These are phyloP conservation scores for Osmanthus fragrans DNA, from an alignment of 257 asterid species.

Conservation along the genomic window DNA sequence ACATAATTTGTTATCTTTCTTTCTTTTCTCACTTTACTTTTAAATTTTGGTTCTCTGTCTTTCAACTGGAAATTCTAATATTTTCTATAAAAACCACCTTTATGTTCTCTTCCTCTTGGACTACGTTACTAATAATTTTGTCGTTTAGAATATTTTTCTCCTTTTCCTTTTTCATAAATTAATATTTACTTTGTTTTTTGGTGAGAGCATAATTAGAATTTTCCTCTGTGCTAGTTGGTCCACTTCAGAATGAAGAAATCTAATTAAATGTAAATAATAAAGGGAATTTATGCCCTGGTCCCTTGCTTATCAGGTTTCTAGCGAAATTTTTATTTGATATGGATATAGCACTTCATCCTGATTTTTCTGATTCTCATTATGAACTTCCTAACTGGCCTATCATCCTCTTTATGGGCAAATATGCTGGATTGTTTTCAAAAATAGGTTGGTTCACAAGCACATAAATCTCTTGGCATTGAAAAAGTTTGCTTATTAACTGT, in stretches of 20 bases:
- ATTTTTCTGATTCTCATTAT: neutral
- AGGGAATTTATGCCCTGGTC: neutral
- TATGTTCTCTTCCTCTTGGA: conserved; percentile 2
- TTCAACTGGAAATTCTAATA: neutral
- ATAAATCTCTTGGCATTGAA: conserved; percentile 2
- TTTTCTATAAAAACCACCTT: neutral
- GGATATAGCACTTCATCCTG: no score
- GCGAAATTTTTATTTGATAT: no score
- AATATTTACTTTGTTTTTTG: no score
- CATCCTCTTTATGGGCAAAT: neutral
- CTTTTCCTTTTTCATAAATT: neutral
- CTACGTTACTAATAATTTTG: neutral
- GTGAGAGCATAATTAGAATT: neutral
- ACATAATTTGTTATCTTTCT: conserved; percentile 1
- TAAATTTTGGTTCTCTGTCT: no score
- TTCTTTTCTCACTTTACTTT: conserved; percentile 7
- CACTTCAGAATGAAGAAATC: neutral
- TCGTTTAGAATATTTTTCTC: no score
- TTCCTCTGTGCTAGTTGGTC: neutral
- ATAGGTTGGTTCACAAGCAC: neutral
- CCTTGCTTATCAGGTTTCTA: neutral
- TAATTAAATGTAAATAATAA: no score
- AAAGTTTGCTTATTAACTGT: neutral
- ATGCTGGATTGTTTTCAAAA: neutral
- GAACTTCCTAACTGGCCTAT: neutral